Percentiles rank a stretch among this genome's conserved stretches.
These are phyloP conservation scores for Mortierella sp. DNA, from an alignment of 371 early-diverging fungal species.

Conservation along the genomic window DNA sequence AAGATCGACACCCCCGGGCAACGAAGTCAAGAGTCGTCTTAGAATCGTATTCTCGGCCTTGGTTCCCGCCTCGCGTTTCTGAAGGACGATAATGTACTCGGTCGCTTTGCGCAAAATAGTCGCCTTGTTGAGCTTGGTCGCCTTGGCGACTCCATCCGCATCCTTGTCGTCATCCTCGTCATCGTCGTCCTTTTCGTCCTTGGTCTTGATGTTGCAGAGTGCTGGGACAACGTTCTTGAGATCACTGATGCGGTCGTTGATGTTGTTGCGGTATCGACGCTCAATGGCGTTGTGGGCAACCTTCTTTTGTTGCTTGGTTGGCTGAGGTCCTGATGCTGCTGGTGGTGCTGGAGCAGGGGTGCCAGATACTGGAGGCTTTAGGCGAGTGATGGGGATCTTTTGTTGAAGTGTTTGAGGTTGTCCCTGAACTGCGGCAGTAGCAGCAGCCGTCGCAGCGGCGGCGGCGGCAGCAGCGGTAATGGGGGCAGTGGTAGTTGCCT, in stretches of 20 bases:
- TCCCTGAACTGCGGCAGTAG: constrained; percentile 23
- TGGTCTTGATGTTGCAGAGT: constrained; percentile 72
- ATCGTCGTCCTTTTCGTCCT: constrained; percentile 67
- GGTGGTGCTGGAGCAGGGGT: constrained; percentile 48
- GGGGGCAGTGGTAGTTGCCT: background rate
- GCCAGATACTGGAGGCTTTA: constrained; percentile 50
- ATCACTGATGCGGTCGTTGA: constrained; percentile 93
- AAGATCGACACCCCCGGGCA: constrained; percentile 70
- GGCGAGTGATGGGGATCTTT: constrained; percentile 61
- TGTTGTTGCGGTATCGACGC: constrained; percentile 94
- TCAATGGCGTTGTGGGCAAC: constrained; percentile 96
- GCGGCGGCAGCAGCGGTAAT: constrained; percentile 2
- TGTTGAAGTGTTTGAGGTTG: constrained; percentile 48
- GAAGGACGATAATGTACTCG: constrained; percentile 87
- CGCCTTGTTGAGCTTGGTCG: constrained; percentile 91
- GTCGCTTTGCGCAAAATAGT: constrained; percentile 90
- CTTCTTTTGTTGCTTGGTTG: constrained; percentile 81
- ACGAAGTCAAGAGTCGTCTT: constrained; percentile 62
- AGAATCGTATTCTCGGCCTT: constrained; percentile 67
- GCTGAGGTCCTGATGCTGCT: constrained; percentile 44
- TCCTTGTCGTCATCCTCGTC: constrained; percentile 74
- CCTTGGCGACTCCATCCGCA: constrained; percentile 72
- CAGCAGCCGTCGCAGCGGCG: constrained; percentile 8
- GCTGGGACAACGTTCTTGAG: constrained; percentile 90
- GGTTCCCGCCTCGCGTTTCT: constrained; percentile 64